phyloP scores from a whole-genome alignment of 2,329 filamentous ascomycete genomes.

The Cyclaneusma minus region DNA sequence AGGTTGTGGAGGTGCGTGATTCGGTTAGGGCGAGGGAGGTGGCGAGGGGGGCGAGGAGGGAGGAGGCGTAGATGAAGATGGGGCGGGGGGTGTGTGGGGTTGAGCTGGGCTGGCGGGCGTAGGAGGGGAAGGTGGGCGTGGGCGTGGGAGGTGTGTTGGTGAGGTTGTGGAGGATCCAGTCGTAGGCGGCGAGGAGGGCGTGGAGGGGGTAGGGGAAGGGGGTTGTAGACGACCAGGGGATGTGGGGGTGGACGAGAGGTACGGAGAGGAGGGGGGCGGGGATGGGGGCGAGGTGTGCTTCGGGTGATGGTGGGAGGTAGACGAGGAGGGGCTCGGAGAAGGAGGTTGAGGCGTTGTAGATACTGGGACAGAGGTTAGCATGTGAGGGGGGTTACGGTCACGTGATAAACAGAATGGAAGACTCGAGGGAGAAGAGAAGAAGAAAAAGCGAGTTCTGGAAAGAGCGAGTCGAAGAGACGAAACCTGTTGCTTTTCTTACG shows the following conservation, averaged over 20 bases:
- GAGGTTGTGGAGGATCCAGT: constrained; percentile 25
- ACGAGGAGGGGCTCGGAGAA: constrained; percentile 32
- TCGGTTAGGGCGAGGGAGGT: constrained; percentile 42
- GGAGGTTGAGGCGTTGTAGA: constrained; percentile 16
- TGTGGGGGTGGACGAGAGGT: constrained; percentile 40
- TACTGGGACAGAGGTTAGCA: constrained; percentile 9
- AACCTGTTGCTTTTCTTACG: no score
- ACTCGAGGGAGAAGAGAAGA: no score
- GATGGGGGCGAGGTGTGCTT: constrained; percentile 21
- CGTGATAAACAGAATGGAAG: no score
- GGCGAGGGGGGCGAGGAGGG: constrained; percentile 41
- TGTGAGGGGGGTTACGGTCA: no score
- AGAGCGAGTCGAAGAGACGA: no score
- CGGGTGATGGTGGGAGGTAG: constrained; percentile 32
- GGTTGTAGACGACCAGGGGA: constrained; percentile 31
- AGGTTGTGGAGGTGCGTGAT: constrained; percentile 23
- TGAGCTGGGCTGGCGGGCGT: constrained; percentile 1
- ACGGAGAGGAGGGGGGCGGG: constrained; percentile 24
- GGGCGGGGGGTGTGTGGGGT: constrained; percentile 2
- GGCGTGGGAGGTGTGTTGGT: constrained; percentile 3
- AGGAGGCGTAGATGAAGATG: constrained; percentile 37
- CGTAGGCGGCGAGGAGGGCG: constrained; percentile 37
- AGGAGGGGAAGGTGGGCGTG: constrained; percentile 7
- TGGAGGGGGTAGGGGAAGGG: constrained; percentile 42
- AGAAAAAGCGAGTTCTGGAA: no score